These are phyloP conservation scores for Heracleum sosnowskyi DNA, from an alignment of 129 eudicot species.

Conservation along the genomic window DNA sequence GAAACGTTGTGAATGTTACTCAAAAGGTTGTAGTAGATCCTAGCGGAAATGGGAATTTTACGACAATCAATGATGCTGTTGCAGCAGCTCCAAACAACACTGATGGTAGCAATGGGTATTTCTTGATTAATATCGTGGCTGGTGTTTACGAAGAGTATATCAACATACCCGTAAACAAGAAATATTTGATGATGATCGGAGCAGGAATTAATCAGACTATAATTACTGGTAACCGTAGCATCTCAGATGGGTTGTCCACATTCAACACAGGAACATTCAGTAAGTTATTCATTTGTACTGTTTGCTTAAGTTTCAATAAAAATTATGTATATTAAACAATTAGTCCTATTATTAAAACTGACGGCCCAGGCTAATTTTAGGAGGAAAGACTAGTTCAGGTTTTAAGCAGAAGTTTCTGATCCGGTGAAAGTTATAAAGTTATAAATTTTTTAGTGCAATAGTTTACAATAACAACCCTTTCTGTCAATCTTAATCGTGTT, in stretches of 20 bases:
- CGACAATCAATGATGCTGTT: constrained; percentile 48
- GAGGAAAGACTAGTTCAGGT: too few species aligned
- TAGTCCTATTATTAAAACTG: too few species aligned
- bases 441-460: too few species aligned
- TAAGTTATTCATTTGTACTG: constrained; percentile 14
- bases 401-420: too few species aligned
- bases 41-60: constrained; percentile 41
- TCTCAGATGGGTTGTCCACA: constrained; percentile 54
- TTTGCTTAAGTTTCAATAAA: neutral
- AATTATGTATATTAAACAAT: too few species aligned
- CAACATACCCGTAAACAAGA: constrained; percentile 32
- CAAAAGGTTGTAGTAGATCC: constrained; percentile 35
- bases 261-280: constrained; percentile 57
- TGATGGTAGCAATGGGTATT: constrained; percentile 31
- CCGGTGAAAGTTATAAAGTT: too few species aligned
- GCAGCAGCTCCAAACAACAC: constrained; percentile 47
- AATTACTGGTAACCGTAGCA: constrained; percentile 54
- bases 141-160: constrained; percentile 59
- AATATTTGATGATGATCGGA: constrained; percentile 60
- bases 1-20: constrained; percentile 23
- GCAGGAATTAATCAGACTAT: constrained; percentile 61
- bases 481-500: too few species aligned
- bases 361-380: too few species aligned
- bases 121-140: constrained; percentile 24
- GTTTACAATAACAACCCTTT: too few species aligned